These are phyloP conservation scores for Ambrosia trifida DNA, from an alignment of 129 eudicot species.

Conservation along the genomic window DNA sequence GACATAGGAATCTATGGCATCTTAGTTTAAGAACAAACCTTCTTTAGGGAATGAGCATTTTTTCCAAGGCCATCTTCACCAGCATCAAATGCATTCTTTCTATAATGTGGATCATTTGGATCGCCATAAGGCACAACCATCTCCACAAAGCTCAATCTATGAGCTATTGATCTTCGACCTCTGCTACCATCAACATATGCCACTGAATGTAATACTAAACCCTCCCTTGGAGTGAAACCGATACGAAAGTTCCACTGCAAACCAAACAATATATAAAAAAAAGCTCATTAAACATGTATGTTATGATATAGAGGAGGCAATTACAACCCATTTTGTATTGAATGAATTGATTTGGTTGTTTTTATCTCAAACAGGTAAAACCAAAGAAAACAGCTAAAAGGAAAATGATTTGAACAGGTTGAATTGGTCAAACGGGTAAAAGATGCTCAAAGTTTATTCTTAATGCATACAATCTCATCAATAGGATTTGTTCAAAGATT, in stretches of 20 bases:
- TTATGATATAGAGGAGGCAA: background rate
- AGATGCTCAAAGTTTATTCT: too few relatives aligned
- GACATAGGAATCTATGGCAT: background rate
- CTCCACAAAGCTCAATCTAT: constrained; percentile 96
- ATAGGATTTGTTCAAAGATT: background rate
- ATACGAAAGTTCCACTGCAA: constrained; percentile 91
- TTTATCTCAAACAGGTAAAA: too few relatives aligned
- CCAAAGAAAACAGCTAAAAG: too few relatives aligned
- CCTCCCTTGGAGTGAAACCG: constrained; percentile 94
- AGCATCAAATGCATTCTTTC: constrained; percentile 97
- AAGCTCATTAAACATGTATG: constrained; percentile 2
- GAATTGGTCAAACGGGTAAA: too few relatives aligned
- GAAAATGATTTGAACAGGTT: too few relatives aligned
- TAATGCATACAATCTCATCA: background rate
- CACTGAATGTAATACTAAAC: constrained; percentile 80
- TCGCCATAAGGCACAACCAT: constrained; percentile 99
- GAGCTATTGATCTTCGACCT: constrained; percentile 95
- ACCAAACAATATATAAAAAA: constrained; percentile 23
- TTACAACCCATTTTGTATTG: background rate
- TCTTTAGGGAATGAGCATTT: constrained; percentile 94
- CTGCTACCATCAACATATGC: constrained; percentile 95
- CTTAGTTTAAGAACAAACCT: constrained; percentile 42
- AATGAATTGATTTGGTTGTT: too few relatives aligned
- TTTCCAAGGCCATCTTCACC: constrained; percentile 99
- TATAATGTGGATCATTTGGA: constrained; percentile 93